These are phyloP conservation scores for Phytophthora sp. DNA, from an alignment of 352 stramenopile genomes.

Conservation along the genomic window DNA sequence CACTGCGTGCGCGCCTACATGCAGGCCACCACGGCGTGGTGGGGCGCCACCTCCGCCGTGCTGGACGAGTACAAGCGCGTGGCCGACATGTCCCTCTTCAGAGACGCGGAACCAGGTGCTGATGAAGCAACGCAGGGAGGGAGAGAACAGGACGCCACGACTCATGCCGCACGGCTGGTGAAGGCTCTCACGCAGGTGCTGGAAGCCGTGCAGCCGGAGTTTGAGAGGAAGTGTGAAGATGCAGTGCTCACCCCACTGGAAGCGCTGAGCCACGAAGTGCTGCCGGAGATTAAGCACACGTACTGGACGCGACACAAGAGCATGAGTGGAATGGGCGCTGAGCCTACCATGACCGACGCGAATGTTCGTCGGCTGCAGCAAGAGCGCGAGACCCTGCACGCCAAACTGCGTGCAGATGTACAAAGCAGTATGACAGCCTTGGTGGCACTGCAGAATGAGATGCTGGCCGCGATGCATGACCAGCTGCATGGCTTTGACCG, in stretches of 20 bases:
- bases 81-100: conserved; percentile 57
- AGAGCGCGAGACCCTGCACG: conserved; percentile 56
- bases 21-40: conserved; percentile 73
- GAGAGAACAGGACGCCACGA: background rate
- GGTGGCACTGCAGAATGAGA: conserved; percentile 51
- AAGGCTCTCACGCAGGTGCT: conserved; percentile 38
- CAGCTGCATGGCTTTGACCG: conserved; percentile 41
- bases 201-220: conserved; percentile 41
- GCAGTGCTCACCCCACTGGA: conserved; percentile 54
- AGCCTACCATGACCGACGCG: conserved; percentile 28
- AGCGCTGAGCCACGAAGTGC: conserved; percentile 44
- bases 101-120: conserved; percentile 4
- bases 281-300: conserved; percentile 79
- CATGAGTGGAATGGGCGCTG: conserved; percentile 9
- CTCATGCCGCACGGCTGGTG: conserved; percentile 34
- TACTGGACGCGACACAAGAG: conserved; percentile 70
- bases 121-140: background rate
- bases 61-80: conserved; percentile 73
- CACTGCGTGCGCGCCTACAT: conserved; percentile 72
- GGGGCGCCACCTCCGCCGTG: conserved; percentile 51
- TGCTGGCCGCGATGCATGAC: conserved; percentile 46
- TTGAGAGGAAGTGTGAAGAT: conserved; percentile 50
- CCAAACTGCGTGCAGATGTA: conserved; percentile 49
- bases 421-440: conserved; percentile 60
- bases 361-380: conserved; percentile 55